Base-by-base conservation (phyloP, 768 basidiomycete species). In the Phaeolepiota aurea region DNA sequence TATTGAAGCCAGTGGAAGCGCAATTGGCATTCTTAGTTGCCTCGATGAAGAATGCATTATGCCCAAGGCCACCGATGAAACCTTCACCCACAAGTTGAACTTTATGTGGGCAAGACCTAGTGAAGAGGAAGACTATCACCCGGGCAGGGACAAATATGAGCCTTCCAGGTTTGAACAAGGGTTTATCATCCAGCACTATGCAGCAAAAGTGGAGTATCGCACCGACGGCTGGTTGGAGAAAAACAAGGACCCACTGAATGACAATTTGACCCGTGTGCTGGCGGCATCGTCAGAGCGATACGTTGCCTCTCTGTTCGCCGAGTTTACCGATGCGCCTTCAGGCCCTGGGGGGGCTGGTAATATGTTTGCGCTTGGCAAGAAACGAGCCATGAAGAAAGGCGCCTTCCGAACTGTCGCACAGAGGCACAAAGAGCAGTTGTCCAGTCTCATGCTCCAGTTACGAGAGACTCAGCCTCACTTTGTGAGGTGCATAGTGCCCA, bases 41-140 rank as follows among this genome's bases (percentile, higher is more conserved):
- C 65, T 99, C 23, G 96, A 99, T 57, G 96, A 98, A 56, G 94
- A 97, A 48, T 98, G 94, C 57, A 98, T 99, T 61, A 99, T 98
- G 94, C 96, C 94, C n/a, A 91, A 90, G 57, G 94, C 94, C 3
- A 89, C 86, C 10, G 94, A 99, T 58, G 63, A 78, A 32, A 97
- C 93, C 0, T 98, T 99, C 65, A 90, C 91, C 21, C 78, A 89
- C 63, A 98, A 97, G 61, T 74, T 97, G 2, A 75, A 90, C 51
- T 68, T 74, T 10, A 66, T 89, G 44, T 97, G 92, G 92, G 67
- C 66, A 13, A 55, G 65, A 18, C 53, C 61, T 19, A 61, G 60
- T 5, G 71, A 77, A 34, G 74, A 72, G 3, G 76, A 75, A 22
- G 58, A 64, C 13, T 65, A 63, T 10, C 88, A 92, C 59, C 83